Base-by-base conservation (phyloP, 1,284 basidiomycete species). In the Melampsora americana region DNA sequence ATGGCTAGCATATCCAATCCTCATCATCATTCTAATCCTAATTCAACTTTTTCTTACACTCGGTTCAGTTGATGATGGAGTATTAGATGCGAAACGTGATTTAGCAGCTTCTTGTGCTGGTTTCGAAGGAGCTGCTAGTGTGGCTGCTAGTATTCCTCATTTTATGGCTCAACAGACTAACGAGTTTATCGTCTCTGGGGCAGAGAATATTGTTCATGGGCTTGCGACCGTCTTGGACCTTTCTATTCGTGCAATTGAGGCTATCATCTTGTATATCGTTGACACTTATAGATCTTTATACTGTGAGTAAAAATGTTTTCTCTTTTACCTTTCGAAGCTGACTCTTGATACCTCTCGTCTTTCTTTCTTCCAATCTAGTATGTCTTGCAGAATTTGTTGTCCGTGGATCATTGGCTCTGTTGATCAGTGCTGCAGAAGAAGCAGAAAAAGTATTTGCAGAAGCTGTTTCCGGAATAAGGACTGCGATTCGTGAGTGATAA, bases 211-310 rank as follows among this genome's bases (percentile, higher is more conserved):
- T 16, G 80, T 82, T 14, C 79, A 79, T 53, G 80, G 79, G 5
- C 74, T 80, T 5, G 81, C 78, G 1, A 68, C 77, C 11, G 78
- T 81, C 0, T 73, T 80, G 2, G 65, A 77, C 14, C 66, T 82
- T 1, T 77, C 78, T 42, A 77, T 82, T n/a, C 78, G 70, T 0
- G 81, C 81, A 1, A 78, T 81, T 32, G 81, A 82, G 66, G 77
- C 79, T 30, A 50, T 80, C 4, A 69, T 82, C 0, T 39, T 77
- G 9, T 82, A 80, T 77, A 72, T 82, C 6, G 79, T 81, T 71
- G 78, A 82, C 48, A 79, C 80, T 53, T 82, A 82, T 74, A 77
- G 80, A 23, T 79, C 78, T 12, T 68, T 82, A 26, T 80, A 81
- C 42, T 72, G 80, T 56, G 80, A 81, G 77, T 79, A 80, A 23